These are phyloP conservation scores for Cladosporium oxysporum DNA, from an alignment of 2,329 filamentous ascomycete species.

Conservation along the genomic window DNA sequence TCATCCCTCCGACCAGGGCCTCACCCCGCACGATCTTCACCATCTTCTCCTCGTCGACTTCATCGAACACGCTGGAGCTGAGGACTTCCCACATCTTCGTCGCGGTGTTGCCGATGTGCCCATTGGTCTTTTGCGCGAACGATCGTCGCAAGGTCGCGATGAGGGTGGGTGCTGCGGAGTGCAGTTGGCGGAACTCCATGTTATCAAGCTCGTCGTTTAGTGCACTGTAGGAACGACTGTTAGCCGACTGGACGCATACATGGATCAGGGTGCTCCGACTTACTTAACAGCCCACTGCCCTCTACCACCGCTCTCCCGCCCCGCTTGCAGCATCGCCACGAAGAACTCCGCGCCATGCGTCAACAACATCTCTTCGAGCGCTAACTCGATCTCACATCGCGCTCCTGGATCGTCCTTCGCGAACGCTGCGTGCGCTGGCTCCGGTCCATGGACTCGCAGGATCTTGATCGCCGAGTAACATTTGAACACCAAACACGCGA, in stretches of 20 bases:
- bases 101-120: conserved; percentile 14
- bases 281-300: conserved; percentile 27
- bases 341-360: conserved; percentile 35
- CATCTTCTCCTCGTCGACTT: conserved; percentile 30
- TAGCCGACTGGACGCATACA: neutral
- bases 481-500: conserved; percentile 38
- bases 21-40: conserved; percentile 24
- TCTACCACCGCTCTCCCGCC: neutral
- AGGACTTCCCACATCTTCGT: conserved; percentile 37
- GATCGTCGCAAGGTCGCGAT: conserved; percentile 33
- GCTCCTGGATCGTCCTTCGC: conserved; percentile 26
- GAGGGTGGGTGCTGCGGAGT: conserved; percentile 29
- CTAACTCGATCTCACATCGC: conserved; percentile 37
- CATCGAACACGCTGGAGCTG: conserved; percentile 31
- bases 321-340: conserved; percentile 29
- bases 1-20: conserved; percentile 12
- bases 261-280: conserved; percentile 2
- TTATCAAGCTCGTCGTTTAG: conserved; percentile 29
- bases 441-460: conserved; percentile 35
- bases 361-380: conserved; percentile 37
- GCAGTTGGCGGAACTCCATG: conserved; percentile 31
- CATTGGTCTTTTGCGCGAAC: conserved; percentile 30
- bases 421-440: conserved; percentile 28
- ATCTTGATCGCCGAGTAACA: conserved; percentile 35
- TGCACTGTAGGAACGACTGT: conserved; percentile 24